A percentile compares a stretch with the other conserved stretches of the same genome.
Evolutionary conservation across 176 grass and related monocot species (phyloP).

Genomic region (Panicum miliaceum): DNA sequence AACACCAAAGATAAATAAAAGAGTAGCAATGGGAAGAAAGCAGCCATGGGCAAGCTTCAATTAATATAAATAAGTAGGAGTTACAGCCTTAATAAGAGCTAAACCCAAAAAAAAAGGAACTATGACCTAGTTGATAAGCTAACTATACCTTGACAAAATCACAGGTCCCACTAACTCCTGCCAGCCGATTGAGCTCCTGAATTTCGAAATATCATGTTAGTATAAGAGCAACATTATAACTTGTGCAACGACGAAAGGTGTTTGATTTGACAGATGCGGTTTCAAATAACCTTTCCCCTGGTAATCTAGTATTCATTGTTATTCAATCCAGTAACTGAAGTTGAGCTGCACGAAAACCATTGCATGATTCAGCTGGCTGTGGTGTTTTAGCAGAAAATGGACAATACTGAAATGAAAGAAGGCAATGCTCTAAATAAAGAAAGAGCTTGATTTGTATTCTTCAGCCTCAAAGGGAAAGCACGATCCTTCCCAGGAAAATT

Average conservation of each 20-base stretch:
- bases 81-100: background rate
- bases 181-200: constrained; percentile 76
- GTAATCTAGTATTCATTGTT: constrained; percentile 97
- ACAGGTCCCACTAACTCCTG: constrained; percentile 74
- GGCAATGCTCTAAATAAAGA: background rate
- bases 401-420: constrained; percentile 20
- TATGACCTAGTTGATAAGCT: background rate
- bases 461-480: too few relatives aligned
- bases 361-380: background rate
- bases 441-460: constrained; percentile 10
- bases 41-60: too few relatives aligned
- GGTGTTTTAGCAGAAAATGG: background rate
- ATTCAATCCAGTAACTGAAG: constrained; percentile 94
- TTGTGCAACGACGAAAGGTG: background rate
- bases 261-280: background rate
- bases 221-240: constrained; percentile 26
- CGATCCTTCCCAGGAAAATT: background rate
- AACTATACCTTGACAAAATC: constrained; percentile 86
- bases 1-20: background rate
- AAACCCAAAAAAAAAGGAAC: constrained; percentile 26
- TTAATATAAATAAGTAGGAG: too few relatives aligned
- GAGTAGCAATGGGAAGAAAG: constrained; percentile 7
- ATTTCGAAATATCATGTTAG: constrained; percentile 36
- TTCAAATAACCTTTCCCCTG: constrained; percentile 75
- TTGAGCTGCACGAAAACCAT: constrained; percentile 63